Percentiles rank a stretch among this genome's conserved stretches.
phyloP scores from a whole-genome alignment of 2,329 filamentous ascomycete species.

The Didymella pinodella region DNA sequence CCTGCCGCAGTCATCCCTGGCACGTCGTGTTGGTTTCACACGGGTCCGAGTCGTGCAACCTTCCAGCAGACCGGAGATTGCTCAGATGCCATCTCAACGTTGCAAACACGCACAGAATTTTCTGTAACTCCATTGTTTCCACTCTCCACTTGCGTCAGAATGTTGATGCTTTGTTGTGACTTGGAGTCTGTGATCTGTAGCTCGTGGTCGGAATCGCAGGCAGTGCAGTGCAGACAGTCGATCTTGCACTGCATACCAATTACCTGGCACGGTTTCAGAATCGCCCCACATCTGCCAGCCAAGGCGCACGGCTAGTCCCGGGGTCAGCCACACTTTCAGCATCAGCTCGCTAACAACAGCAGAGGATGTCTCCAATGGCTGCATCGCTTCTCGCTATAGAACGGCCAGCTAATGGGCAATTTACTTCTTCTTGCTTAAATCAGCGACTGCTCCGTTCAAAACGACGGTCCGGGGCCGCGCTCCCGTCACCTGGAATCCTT shows the following conservation, averaged over 20 bases:
- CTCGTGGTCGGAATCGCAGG: not conserved
- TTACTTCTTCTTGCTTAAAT: not conserved
- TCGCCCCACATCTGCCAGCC: conserved; percentile 13
- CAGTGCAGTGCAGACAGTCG: not conserved
- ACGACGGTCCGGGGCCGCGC: not conserved
- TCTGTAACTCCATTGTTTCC: not conserved
- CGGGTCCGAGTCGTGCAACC: conserved; percentile 14
- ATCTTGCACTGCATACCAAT: conserved; percentile 2
- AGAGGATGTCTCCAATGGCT: not conserved
- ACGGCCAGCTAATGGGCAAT: not conserved
- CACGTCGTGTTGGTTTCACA: conserved; percentile 18
- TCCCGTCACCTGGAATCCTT: not conserved
- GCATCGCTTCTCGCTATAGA: not conserved
- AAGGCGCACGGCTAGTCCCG: conserved; percentile 10
- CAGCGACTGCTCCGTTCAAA: not conserved
- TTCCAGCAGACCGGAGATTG: conserved; percentile 16
- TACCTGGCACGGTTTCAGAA: conserved; percentile 10
- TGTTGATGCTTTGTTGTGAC: not conserved
- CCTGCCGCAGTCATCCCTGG: conserved; percentile 12
- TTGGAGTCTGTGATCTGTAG: not conserved
- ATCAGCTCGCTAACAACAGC: conserved; percentile 10
- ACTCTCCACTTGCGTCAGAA: not conserved
- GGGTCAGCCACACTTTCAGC: conserved; percentile 9
- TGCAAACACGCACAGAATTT: conserved; percentile 7
- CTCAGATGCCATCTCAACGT: conserved; percentile 7